Percentiles rank a stretch among this genome's conserved stretches.
These are phyloP conservation scores for Yarrowia keelungensis DNA, from an alignment of 805 yeast genomes.

Conservation along the genomic window DNA sequence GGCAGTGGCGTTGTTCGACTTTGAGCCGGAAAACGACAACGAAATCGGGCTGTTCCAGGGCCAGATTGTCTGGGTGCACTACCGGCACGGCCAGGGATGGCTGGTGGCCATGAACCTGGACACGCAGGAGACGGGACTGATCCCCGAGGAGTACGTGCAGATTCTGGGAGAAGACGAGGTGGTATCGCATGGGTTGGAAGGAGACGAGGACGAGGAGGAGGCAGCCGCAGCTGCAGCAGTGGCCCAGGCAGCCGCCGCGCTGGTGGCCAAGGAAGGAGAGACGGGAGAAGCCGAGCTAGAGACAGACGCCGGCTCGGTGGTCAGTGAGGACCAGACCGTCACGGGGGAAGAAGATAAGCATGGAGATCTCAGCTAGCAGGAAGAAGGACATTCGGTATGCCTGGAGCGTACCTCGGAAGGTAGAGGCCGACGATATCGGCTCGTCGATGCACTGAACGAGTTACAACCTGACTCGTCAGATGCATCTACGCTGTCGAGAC, in stretches of 20 bases:
- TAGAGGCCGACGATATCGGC: too few species aligned
- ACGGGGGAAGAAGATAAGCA: slow-evolving; percentile 25
- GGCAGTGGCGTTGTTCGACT: slow-evolving; percentile 89
- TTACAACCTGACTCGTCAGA: too few species aligned
- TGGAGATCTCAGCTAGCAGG: slow-evolving; percentile 5
- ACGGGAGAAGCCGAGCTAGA: slow-evolving; percentile 6
- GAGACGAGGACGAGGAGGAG: slow-evolving; percentile 34
- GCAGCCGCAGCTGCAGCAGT: slow-evolving; percentile 10
- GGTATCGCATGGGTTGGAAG: slow-evolving; percentile 36
- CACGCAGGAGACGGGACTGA: slow-evolving; percentile 84
- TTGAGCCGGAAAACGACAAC: slow-evolving; percentile 91
- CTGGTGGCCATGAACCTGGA: slow-evolving; percentile 82
- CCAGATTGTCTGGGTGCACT: slow-evolving; percentile 82
- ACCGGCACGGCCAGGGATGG: slow-evolving; percentile 99
- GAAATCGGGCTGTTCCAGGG: slow-evolving; percentile 82
- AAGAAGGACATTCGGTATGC: not conserved
- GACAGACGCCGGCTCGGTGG: slow-evolving; percentile 15
- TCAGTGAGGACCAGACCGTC: slow-evolving; percentile 22
- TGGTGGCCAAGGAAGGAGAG: slow-evolving; percentile 6
- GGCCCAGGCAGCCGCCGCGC: not conserved
- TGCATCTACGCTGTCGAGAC: too few species aligned
- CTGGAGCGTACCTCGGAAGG: too few species aligned
- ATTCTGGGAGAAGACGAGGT: slow-evolving; percentile 38
- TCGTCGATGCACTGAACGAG: too few species aligned
- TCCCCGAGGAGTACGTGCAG: slow-evolving; percentile 93